phyloP scores from a whole-genome alignment of 2,329 filamentous ascomycete species.

The Xylaria arbuscula region DNA sequence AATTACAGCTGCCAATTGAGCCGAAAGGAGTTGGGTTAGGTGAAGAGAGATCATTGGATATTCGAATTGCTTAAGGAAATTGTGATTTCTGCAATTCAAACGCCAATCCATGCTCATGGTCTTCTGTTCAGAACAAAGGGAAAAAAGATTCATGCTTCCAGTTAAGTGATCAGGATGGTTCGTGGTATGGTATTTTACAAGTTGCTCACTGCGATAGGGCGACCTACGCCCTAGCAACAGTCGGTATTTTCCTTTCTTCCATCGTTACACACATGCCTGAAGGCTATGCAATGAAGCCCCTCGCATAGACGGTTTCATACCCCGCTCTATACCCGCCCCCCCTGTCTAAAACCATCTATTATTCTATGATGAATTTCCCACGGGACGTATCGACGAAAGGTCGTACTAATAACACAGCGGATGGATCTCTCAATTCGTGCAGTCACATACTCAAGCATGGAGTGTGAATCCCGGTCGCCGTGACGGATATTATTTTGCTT shows the following conservation, averaged over 20 bases:
- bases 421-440: slow-evolving; percentile 43
- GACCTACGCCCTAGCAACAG: slow-evolving; percentile 18
- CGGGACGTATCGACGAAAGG: slow-evolving; percentile 44
- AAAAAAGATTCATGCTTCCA: slow-evolving; percentile 31
- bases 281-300: slow-evolving; percentile 49
- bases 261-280: slow-evolving; percentile 50
- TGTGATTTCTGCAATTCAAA: slow-evolving; percentile 21
- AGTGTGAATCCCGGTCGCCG: slow-evolving; percentile 48
- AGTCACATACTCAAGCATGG: slow-evolving; percentile 46
- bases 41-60: slow-evolving; percentile 27
- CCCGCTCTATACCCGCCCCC: slow-evolving; percentile 41
- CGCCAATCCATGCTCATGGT: slow-evolving; percentile 29
- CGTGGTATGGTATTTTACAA: slow-evolving; percentile 39
- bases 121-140: slow-evolving; percentile 30
- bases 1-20: slow-evolving; percentile 5
- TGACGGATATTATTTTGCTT: slow-evolving; percentile 48
- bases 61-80: slow-evolving; percentile 15
- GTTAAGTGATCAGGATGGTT: slow-evolving; percentile 32
- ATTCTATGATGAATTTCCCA: slow-evolving; percentile 51
- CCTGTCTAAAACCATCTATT: slow-evolving; percentile 51
- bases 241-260: slow-evolving; percentile 44
- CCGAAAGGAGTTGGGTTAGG: neutral
- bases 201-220: slow-evolving; percentile 24
- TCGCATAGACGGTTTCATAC: slow-evolving; percentile 40
- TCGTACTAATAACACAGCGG: slow-evolving; percentile 39